Percentiles rank a stretch among this genome's conserved stretches.
These are phyloP conservation scores for Anethum foeniculum DNA, from an alignment of 140 eudicot genomes.

Conservation along the genomic window DNA sequence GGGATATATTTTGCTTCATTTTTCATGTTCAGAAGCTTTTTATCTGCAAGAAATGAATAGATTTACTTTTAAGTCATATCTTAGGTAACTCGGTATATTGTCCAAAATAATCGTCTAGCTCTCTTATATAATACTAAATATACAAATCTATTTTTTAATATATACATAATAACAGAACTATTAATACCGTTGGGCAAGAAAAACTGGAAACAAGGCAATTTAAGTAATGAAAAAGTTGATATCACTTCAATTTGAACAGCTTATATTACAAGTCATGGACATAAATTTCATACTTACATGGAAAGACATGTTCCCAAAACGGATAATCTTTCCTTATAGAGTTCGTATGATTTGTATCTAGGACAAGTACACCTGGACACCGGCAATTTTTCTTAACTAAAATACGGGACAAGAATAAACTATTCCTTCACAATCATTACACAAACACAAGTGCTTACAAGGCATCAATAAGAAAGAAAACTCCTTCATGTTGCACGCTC, in stretches of 20 bases:
- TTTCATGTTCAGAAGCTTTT: no score
- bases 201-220: not conserved
- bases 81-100: no score
- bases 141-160: no score
- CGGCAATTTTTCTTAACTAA: slow-evolving; percentile 46
- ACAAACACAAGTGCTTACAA: slow-evolving; percentile 81
- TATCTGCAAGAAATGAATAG: no score
- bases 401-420: slow-evolving; percentile 68
- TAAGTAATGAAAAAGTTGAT: not conserved
- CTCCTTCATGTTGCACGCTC: slow-evolving; percentile 55
- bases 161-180: no score
- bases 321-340: not conserved
- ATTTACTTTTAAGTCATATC: no score
- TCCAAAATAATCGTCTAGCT: no score
- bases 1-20: no score
- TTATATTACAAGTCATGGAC: not conserved
- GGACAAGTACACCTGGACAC: slow-evolving; percentile 73
- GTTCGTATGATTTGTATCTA: slow-evolving; percentile 20
- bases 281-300: not conserved
- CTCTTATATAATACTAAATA: no score
- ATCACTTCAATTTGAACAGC: not conserved
- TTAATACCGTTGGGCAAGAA: no score
- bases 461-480: slow-evolving; percentile 76
- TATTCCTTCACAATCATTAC: slow-evolving; percentile 67
- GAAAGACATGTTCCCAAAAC: not conserved